Percentiles rank a stretch among this genome's conserved stretches.
Evolutionary conservation across 352 stramenopile species (phyloP).

Genomic region (Globisporangium yorkense): DNA sequence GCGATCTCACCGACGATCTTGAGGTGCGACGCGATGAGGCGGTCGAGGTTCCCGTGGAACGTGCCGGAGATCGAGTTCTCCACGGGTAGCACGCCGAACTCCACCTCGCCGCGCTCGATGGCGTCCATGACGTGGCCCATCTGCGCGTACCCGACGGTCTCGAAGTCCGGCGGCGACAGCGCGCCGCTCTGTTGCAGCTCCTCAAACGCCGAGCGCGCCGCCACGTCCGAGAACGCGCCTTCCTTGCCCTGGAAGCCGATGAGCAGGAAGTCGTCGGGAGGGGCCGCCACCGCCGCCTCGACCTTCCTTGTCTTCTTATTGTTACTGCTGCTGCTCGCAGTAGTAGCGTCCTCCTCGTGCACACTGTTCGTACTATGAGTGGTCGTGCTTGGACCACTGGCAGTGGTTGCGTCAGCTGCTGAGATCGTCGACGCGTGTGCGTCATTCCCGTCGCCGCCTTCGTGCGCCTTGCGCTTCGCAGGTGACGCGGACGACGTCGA

Average conservation of each 20-base stretch:
- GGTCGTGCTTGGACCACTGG: too few relatives aligned
- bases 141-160: slow-evolving; percentile 55
- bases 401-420: too few relatives aligned
- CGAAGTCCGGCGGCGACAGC: slow-evolving; percentile 42
- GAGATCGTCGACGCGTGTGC: too few relatives aligned
- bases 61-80: slow-evolving; percentile 74
- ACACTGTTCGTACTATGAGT: too few relatives aligned
- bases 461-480: slow-evolving; percentile 19
- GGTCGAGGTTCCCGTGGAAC: slow-evolving; percentile 67
- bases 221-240: slow-evolving; percentile 67
- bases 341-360: too few relatives aligned
- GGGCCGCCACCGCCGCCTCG: neutral
- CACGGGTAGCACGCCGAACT: slow-evolving; percentile 57
- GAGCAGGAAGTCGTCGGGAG: slow-evolving; percentile 36
- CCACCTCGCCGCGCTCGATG: slow-evolving; percentile 48
- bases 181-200: slow-evolving; percentile 41
- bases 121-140: slow-evolving; percentile 49
- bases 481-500: slow-evolving; percentile 4
- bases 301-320: neutral
- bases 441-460: too few relatives aligned
- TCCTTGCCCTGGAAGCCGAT: slow-evolving; percentile 70
- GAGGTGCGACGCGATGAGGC: slow-evolving; percentile 51
- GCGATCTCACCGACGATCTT: slow-evolving; percentile 73
- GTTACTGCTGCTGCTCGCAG: slow-evolving; percentile 2
- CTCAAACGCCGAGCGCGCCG: slow-evolving; percentile 44